Base-by-base conservation (phyloP, 2,329 filamentous ascomycete species). In the Didymellaceae sp. region DNA sequence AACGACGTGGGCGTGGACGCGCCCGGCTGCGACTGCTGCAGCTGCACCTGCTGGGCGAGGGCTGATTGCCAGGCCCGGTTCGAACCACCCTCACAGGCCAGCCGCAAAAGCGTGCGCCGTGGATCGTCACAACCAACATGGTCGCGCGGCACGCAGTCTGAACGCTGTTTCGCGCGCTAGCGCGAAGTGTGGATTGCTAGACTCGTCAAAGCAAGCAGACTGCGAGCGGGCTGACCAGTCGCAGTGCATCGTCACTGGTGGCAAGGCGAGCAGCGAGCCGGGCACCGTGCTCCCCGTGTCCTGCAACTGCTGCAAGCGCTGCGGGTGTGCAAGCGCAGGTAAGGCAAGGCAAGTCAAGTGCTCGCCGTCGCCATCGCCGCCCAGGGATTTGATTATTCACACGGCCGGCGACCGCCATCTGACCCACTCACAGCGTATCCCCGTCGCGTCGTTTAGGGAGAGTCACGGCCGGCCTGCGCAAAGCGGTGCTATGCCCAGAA, bases 361-460 rank as follows among this genome's bases (percentile, higher is more conserved):
- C 47, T 41, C 40, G 47, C 41, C 35, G 14, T 35, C 35, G 35
- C 44, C 43, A 28, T 38, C 31, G 33, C 42, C 41, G 46, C 35
- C 48, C 35, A 42, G 25, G 34, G 31, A 56, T 54, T 54, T 56
- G 55, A 55, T 59, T 58, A 51, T 53, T 44, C 56, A 57, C 53
- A 53, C 35, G 37, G 48, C 48, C 48, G 48, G 37, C 48, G 14
- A 52, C 58, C 45, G 45, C 61, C 57, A 58, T 58, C 58, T 62
- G 61, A 62, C n/a, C 10, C 10, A 28, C 61, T 59, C 59, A 58
- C 54, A 55, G 32, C 40, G 25, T 43, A 52, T 31, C 45, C 40
- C 45, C 34, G 41, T 35, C 45, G 44, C 40, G 33, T 52, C 28
- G 38, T 39, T 50, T 25, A 34, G 30, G 28, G 40, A 41, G 37